phyloP scores from a whole-genome alignment of 2,329 filamentous ascomycete genomes.

The Colletotrichum cuscutae region DNA sequence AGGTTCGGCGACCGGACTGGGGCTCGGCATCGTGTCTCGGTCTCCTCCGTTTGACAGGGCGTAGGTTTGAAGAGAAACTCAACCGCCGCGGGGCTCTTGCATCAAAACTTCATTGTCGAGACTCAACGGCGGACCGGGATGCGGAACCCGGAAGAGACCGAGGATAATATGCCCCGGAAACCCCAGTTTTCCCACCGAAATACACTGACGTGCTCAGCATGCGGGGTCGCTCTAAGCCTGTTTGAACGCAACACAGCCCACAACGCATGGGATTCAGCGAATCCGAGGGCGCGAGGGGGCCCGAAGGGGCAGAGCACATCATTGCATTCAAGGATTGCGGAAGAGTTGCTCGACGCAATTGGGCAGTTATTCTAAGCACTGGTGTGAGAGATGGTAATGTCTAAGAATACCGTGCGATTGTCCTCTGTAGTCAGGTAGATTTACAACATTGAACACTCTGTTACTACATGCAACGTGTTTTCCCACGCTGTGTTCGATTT shows the following conservation, averaged over 20 bases:
- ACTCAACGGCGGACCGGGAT: neutral
- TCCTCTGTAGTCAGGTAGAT: no score
- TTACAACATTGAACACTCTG: no score
- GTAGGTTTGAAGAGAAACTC: neutral
- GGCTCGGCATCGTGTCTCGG: conserved; percentile 16
- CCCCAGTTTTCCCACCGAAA: conserved; percentile 21
- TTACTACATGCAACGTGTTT: no score
- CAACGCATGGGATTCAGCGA: neutral
- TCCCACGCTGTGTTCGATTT: no score
- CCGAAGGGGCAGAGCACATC: conserved; percentile 10
- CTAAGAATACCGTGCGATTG: no score
- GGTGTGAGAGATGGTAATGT: no score
- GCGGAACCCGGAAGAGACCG: conserved; percentile 23
- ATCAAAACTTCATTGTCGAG: neutral
- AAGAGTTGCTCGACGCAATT: neutral
- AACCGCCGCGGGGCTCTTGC: neutral
- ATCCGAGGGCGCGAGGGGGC: neutral
- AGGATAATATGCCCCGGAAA: conserved; percentile 15
- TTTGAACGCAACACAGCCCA: neutral
- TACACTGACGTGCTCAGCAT: conserved; percentile 22
- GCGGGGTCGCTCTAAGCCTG: conserved; percentile 16
- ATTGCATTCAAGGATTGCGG: conserved; percentile 1
- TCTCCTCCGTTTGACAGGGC: neutral
- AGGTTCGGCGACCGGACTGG: conserved; percentile 1
- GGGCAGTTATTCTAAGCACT: neutral